Evolutionary conservation across 257 asterid species (phyloP), one percentile per base, ranked within the genome.

Genomic region (Penstemon newberryi): DNA sequence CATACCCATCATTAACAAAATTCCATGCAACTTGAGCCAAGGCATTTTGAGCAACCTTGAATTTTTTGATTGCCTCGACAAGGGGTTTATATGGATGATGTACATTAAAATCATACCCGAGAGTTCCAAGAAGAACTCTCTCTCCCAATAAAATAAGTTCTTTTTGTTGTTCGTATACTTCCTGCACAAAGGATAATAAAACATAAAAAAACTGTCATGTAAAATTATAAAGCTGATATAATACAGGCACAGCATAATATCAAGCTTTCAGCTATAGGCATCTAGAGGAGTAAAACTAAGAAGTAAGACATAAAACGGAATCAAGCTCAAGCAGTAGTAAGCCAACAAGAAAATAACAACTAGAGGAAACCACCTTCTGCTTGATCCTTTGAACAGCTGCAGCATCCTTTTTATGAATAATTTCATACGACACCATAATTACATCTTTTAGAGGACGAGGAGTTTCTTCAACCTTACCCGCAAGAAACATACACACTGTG

Each of bases 1-100:
- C 52, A 47, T 92, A 92, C 98, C 98, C 97, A 88, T 92, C 98
- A 56, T 92, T 92, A 70, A 92, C 98, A 78, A 92, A 92, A 76
- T 92, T 92, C 98, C 98, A 92, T n/a, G 98, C 98, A 72, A 92
- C 98, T 80, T 92, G 96, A 58, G 96, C 96, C 13, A 92, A 83
- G 61, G 96, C 88, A 80, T 87, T 84, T 83, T 92, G 89, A 70
- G 96, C 96, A 83, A 89, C 97, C 87, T 89, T 75, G 76, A 92
- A 87, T 56, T 87, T 92, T 76, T 92, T 86, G 61, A 89, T 86
- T 59, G 98, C 96, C 87, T 86, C 96, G 19, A 92, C 96, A 51
- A 92, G 97, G 69, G 98, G 98, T 69, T 92, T 92, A 72, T 92
- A 92, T 8, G 98, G 98, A 75, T 92, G 98, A 62, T 69, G 87